Base-by-base conservation (phyloP, 1,139 yeast species). In the Magnusiomyces magnusii region DNA sequence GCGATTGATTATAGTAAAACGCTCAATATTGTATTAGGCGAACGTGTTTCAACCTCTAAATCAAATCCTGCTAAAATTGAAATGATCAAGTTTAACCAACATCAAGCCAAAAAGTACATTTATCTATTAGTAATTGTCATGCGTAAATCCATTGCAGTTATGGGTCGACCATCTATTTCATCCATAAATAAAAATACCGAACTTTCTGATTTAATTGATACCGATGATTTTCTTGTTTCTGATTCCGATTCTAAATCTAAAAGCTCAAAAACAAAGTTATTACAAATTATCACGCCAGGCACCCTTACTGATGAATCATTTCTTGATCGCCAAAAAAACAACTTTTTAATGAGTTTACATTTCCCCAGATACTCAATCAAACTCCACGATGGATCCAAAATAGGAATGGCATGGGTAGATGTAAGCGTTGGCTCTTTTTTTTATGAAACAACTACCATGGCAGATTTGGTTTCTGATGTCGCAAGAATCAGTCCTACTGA, bases 321-420 rank as follows among this genome's bases (percentile, higher is more conserved):
- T 63, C 76, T 93, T 65, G 87, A 91, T 67, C 83, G 82, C 61
- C 82, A 82, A 62, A 80, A 81, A 57, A 87, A 87, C 65, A 90
- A 91, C 67, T 91, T 78, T 68, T 74, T 92, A 42, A 75, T 87
- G 49, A 81, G 90, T 2, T 76, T 92, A 13, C 65, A 64, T 31
- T 63, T 70, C 2, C 56, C 54, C 7, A 53, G 56, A 31, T 49
- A 51, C 3, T 24, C 23, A 1, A 57, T 54, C 7, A 55, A 34
- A n/a, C 72, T 78, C 53, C 69, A 71, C 42, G 73, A 76, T 21
- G 74, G 79, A 0, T 78, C 65, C 71, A 78, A 60, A 71, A 70
- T 91, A 1, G 97, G 97, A 0, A 69, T 93, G 3, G 81, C 93
- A 21, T 93, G 99, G 99, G 80, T 87, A 44, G 99, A 93, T 71